A percentile compares a stretch with the other conserved stretches of the same genome.
Conservation (phyloP, 345 rosid species). For the Rubroshorea leprosula region DNA sequence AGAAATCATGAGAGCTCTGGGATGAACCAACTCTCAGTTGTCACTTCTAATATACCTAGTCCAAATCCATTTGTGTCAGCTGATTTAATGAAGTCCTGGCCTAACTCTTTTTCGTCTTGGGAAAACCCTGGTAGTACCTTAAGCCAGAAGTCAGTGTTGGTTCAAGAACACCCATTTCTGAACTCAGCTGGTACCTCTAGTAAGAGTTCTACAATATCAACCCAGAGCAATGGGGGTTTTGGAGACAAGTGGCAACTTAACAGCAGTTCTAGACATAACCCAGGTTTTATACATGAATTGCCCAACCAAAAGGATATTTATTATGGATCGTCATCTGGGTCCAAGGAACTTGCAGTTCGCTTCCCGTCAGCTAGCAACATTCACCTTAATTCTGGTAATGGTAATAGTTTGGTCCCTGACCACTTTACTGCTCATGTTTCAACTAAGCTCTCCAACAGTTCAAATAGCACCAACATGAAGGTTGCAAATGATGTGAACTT, state of each 20-base stretch:
- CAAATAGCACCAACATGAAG: conserved; percentile 27
- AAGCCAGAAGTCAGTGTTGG: conserved; percentile 48
- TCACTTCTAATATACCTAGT: conserved; percentile 39
- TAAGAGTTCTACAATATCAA: conserved; percentile 37
- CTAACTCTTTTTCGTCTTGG: conserved; percentile 49
- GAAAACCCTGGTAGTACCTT: conserved; percentile 45
- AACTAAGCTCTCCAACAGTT: conserved; percentile 23
- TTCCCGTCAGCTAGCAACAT: conserved; percentile 26
- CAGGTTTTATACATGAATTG: conserved; percentile 43
- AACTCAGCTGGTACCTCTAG: conserved; percentile 40
- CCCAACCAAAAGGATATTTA: conserved; percentile 41
- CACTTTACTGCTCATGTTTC: conserved; percentile 22
- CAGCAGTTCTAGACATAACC: conserved; percentile 32
- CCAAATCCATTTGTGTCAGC: conserved; percentile 31
- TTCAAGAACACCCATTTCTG: conserved; percentile 42
- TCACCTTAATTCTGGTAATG: conserved; percentile 28
- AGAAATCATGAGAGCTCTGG: conserved; percentile 36
- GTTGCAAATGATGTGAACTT: conserved; percentile 37
- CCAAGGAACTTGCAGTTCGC: conserved; percentile 31
- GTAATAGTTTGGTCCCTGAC: conserved; percentile 26
- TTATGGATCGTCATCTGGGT: conserved; percentile 49
- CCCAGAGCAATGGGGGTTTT: conserved; percentile 45
- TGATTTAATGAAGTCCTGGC: conserved; percentile 47
- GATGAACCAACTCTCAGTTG: conserved; percentile 40
- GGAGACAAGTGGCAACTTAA: conserved; percentile 49